Evolutionary conservation across 1,284 basidiomycete species (phyloP), one percentile per base, ranked within the genome.

Genomic region (Athelia sp.): DNA sequence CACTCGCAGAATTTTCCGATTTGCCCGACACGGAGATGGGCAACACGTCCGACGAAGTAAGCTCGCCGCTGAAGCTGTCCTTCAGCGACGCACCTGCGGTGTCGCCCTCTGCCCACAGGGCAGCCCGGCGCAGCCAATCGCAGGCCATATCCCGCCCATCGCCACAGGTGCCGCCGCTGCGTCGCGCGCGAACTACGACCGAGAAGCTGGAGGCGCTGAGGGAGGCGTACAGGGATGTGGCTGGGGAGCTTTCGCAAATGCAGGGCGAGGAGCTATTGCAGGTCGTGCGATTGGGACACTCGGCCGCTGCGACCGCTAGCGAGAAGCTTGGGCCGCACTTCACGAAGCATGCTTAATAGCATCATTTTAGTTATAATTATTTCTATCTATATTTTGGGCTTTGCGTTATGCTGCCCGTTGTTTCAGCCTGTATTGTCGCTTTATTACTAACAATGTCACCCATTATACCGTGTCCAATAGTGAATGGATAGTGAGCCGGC

Each of bases 191-290:
- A 45, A 70, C 62, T 1, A 61, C 63, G 1, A 67, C 65, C 8
- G 51, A 62, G 9, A 59, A 62, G 10, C 57, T 75, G 21, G 62
- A 67, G 9, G 64, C 61, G 11, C 49, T 73, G 29, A 62, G 58
- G 26, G 64, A 62, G 9, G 64, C 69, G 11, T 71, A 68, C 50
- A 58, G 58, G 9, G 62, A 61, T 6, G 54, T 74, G 14, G 53
- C 58, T 8, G 58, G 65, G 6, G 62, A 62, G 14, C 63, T 56
- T 4, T 75, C 73, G 21, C 72, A 75, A 47, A 60, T 67, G 38
- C 62, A 67, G 15, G 56, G 68, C 22, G 58, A 68, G 6, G 70
- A 73, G 49, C 60, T 75, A 13, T 43, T 71, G 1, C 65, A 68
- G 19, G 69, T 68, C 6, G 66, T 66, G 11, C 58, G 49, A 10